A percentile compares a stretch with the other conserved stretches of the same genome.
Evolutionary conservation across 129 eudicot species (phyloP).

Genomic region (Chrysanthemum lavandulifolium): DNA sequence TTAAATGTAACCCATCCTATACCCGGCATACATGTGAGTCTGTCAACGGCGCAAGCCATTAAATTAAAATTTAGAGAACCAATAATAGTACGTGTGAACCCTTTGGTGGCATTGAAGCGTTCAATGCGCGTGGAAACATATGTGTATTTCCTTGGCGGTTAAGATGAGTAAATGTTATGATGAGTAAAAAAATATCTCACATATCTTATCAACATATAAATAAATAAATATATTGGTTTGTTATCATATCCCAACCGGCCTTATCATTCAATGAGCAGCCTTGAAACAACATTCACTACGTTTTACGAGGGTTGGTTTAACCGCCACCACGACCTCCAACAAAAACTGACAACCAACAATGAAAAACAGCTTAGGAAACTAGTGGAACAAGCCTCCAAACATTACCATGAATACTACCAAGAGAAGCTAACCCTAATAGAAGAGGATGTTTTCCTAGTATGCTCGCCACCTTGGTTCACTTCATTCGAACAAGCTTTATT

Average conservation of each 20-base stretch:
- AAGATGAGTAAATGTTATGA: too few relatives aligned
- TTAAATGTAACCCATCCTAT: too few relatives aligned
- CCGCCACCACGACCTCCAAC: conserved; percentile 25
- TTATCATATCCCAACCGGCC: conserved; percentile 5
- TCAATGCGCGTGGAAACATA: too few relatives aligned
- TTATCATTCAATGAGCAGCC: conserved; percentile 11
- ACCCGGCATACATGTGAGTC: too few relatives aligned
- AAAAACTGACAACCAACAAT: conserved; percentile 23
- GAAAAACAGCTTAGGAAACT: conserved; percentile 12
- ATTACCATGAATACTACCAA: conserved; percentile 34
- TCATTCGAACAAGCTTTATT: conserved; percentile 43
- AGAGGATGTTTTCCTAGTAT: conserved; percentile 23
- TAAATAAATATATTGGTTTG: not conserved
- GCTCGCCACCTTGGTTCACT: conserved; percentile 58
- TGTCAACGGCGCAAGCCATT: too few relatives aligned
- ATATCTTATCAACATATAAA: too few relatives aligned
- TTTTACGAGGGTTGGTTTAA: conserved; percentile 42
- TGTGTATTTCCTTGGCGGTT: too few relatives aligned
- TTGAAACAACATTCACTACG: conserved; percentile 30
- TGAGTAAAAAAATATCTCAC: too few relatives aligned
- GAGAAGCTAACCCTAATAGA: conserved; percentile 27
- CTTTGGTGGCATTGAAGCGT: too few relatives aligned
- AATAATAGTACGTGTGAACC: too few relatives aligned
- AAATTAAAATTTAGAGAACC: too few relatives aligned
- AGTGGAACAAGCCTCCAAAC: conserved; percentile 25